phyloP scores from a whole-genome alignment of 148 eudicot genomes.

The Amaranthus cruentus region DNA sequence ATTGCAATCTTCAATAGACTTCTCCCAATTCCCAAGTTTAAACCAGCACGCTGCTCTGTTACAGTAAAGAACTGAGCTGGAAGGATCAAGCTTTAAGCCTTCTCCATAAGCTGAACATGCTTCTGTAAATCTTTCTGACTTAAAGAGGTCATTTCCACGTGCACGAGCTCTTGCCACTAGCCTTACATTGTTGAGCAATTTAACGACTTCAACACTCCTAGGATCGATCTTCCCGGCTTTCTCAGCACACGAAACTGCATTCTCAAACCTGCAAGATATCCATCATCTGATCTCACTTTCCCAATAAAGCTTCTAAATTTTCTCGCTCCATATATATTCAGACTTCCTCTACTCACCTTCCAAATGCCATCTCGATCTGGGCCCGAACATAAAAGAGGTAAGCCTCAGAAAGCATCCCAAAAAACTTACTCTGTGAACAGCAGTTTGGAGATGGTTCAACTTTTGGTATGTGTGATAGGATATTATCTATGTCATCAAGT shows the following conservation, averaged over 20 bases:
- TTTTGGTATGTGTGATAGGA: conserved; percentile 42
- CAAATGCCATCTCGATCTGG: conserved; percentile 77
- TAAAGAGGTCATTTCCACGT: conserved; percentile 89
- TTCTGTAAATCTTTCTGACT: conserved; percentile 79
- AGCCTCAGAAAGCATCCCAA: conserved; percentile 84
- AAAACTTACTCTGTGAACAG: conserved; percentile 53
- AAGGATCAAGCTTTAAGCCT: conserved; percentile 74
- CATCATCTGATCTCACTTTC: conserved; percentile 40
- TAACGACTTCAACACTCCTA: conserved; percentile 48
- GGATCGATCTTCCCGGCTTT: conserved; percentile 62
- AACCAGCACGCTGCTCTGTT: conserved; percentile 96
- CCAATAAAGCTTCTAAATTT: conserved; percentile 19
- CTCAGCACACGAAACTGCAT: conserved; percentile 61
- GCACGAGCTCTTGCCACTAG: conserved; percentile 65
- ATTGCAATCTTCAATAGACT: conserved; percentile 76
- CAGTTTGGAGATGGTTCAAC: conserved; percentile 37
- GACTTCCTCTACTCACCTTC: conserved; percentile 62
- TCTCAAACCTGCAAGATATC: conserved; percentile 76
- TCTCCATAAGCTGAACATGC: conserved; percentile 88
- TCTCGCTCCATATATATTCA: conserved; percentile 17
- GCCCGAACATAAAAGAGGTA: conserved; percentile 67
- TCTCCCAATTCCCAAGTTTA: conserved; percentile 76
- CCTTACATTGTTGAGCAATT: conserved; percentile 53
- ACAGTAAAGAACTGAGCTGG: conserved; percentile 76
- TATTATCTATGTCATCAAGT: conserved; percentile 52